Evolutionary conservation across 345 rosid genomes (phyloP).

Genomic region (Anacardium occidentale): DNA sequence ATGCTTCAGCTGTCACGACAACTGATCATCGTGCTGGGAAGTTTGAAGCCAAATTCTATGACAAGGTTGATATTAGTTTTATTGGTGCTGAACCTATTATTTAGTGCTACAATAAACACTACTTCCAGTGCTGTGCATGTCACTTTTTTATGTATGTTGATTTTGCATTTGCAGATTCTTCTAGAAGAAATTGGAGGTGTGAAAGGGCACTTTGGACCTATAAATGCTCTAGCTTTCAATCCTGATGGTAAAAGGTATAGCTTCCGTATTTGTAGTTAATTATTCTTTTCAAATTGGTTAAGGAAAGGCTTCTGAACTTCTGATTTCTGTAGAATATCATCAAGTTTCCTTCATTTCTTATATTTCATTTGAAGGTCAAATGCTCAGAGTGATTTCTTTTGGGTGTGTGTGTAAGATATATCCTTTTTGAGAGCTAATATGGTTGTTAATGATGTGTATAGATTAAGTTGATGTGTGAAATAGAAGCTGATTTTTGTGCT

Average conservation of each 20-base stretch:
- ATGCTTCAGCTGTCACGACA: conserved; percentile 92
- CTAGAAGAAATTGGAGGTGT: conserved; percentile 95
- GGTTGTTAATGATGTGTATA: not conserved
- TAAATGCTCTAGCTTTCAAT: conserved; percentile 90
- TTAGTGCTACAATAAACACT: too few relatives aligned
- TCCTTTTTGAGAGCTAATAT: not conserved
- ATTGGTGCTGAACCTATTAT: too few relatives aligned
- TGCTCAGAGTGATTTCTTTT: not conserved
- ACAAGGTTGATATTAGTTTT: conserved; percentile 47
- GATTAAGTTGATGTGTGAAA: not conserved
- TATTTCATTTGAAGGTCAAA: not conserved
- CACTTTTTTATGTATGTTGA: not conserved
- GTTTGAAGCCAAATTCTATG: conserved; percentile 92
- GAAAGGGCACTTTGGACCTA: conserved; percentile 97
- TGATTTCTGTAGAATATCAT: not conserved
- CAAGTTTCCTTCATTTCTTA: not conserved
- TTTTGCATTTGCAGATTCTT: conserved; percentile 47
- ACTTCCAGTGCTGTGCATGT: not conserved
- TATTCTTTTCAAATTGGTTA: not conserved
- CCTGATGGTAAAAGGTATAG: conserved; percentile 91
- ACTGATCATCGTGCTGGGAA: conserved; percentile 98
- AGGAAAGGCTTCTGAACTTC: not conserved
- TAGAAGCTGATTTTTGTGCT: too few relatives aligned
- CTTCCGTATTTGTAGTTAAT: not conserved
- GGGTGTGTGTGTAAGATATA: not conserved